Evolutionary conservation across 768 basidiomycete genomes (phyloP), one percentile per base, ranked within the genome.

Genomic region (Lentinula aciculospora): DNA sequence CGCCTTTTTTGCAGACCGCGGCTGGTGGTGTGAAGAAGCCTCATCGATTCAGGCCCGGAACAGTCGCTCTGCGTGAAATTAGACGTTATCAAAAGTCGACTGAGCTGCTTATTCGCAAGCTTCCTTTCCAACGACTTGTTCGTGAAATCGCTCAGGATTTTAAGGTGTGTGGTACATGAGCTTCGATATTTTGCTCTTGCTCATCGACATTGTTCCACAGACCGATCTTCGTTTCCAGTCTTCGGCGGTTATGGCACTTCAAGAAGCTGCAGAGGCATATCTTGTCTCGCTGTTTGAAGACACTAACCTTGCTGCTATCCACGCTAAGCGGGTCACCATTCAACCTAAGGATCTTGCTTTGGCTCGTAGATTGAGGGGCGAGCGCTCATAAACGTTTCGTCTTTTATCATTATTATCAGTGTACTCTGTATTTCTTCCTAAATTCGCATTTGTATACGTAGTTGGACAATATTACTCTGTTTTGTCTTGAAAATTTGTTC

Each of bases 261-360:
- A 94, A 63, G 92, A 93, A 68, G 91, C 91, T 3, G 83, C 88
- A 2, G 89, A 91, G 68, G 85, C 87, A 21, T 92, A 80, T 63
- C 77, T 94, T 10, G 85, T 93, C n/a, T 48, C 12, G 23, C 29
- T 28, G 12, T 28, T 53, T 40, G 45, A 29, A 54, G 67, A 67
- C 63, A 86, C 85, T 40, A 88, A 90, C 63, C 71, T 90, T n/a
- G 92, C 89, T 59, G 88, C 92, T 2, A 83, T 94, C 57, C 92
- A 94, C 63, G 91, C 89, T 5, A 92, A 90, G 69, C 83, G 92
- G 47, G 90, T 93, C 10, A 94, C 92, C 10, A 86, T 93, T 64
- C 89, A 91, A 86, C 84, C 86, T 56, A 80, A 82, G 31, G 92
- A 94, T 64, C 84, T 94, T 60, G 84, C 86, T 62, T 79, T 94